phyloP scores from a whole-genome alignment of 257 asterid species.

The Penstemon barbatus region DNA sequence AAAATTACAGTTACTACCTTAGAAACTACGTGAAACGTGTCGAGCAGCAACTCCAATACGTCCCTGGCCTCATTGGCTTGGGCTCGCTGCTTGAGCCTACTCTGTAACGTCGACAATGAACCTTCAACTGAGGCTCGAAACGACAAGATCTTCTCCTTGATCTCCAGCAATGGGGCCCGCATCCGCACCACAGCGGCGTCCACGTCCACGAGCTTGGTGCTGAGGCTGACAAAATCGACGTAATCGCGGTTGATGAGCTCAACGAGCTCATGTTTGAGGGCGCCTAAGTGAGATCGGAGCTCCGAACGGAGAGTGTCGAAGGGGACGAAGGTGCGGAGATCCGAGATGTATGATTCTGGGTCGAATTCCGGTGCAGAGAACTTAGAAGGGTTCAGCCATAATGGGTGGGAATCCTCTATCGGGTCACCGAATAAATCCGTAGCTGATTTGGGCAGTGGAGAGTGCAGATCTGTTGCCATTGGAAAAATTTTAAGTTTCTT shows the following conservation, averaged over 20 bases:
- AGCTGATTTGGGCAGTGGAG: constrained; percentile 72
- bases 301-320: constrained; percentile 85
- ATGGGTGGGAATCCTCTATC: constrained; percentile 64
- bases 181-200: constrained; percentile 91
- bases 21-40: constrained; percentile 91
- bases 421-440: constrained; percentile 94
- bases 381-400: constrained; percentile 82
- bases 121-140: constrained; percentile 70
- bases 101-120: constrained; percentile 68
- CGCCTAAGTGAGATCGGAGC: constrained; percentile 70
- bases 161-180: constrained; percentile 92
- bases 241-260: constrained; percentile 92
- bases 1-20: constrained; percentile 41
- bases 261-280: constrained; percentile 77
- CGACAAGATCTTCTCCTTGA: constrained; percentile 74
- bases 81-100: constrained; percentile 79
- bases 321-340: constrained; percentile 96
- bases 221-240: constrained; percentile 87
- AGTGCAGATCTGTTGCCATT: constrained; percentile 66
- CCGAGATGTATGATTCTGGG: constrained; percentile 78
- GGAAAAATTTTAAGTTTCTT: constrained; percentile 14
- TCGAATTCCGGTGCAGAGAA: constrained; percentile 79
- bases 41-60: constrained; percentile 84
- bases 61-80: constrained; percentile 87
- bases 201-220: constrained; percentile 88